These are phyloP conservation scores for Globisporangium emineosum DNA, from an alignment of 352 stramenopile genomes.

Conservation along the genomic window DNA sequence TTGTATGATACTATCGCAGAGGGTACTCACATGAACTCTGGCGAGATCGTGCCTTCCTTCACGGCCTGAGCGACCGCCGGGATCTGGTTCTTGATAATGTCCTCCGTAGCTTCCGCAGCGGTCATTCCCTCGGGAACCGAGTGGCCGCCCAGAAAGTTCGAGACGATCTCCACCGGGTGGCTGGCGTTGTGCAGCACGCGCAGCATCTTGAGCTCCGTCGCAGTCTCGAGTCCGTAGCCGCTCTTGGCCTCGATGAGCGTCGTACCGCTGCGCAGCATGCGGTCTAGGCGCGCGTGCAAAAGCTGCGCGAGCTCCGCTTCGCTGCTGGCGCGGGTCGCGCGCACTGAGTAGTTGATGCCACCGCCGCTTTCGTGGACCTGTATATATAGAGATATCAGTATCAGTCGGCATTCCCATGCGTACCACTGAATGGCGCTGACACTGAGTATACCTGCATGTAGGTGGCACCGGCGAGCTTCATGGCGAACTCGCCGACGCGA, in stretches of 20 bases:
- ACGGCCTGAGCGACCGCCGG: slow-evolving; percentile 63
- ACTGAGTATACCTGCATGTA: slow-evolving; percentile 58
- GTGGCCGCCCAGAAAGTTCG: slow-evolving; percentile 74
- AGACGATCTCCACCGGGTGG: slow-evolving; percentile 71
- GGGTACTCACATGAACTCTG: slow-evolving; percentile 66
- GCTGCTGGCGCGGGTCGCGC: slow-evolving; percentile 60
- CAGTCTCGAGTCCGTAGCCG: slow-evolving; percentile 78
- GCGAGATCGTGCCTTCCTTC: slow-evolving; percentile 65
- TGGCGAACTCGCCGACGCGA: slow-evolving; percentile 83
- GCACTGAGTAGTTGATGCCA: slow-evolving; percentile 80
- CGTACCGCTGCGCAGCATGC: slow-evolving; percentile 72
- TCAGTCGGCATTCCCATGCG: background rate
- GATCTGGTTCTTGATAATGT: slow-evolving; percentile 78
- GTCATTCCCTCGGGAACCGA: slow-evolving; percentile 75
- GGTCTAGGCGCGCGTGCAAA: slow-evolving; percentile 54
- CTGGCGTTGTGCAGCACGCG: slow-evolving; percentile 65
- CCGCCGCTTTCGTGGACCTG: slow-evolving; percentile 65
- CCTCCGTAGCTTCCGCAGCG: slow-evolving; percentile 51
- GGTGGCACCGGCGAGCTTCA: slow-evolving; percentile 82
- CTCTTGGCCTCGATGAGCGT: slow-evolving; percentile 83
- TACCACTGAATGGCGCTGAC: no score
- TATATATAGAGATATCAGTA: slow-evolving; percentile 29
- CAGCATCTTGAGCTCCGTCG: slow-evolving; percentile 85
- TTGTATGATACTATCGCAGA: no score
- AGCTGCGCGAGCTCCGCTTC: slow-evolving; percentile 55